phyloP scores from a whole-genome alignment of 306 rosid genomes.

The Clitoria ternatea region DNA sequence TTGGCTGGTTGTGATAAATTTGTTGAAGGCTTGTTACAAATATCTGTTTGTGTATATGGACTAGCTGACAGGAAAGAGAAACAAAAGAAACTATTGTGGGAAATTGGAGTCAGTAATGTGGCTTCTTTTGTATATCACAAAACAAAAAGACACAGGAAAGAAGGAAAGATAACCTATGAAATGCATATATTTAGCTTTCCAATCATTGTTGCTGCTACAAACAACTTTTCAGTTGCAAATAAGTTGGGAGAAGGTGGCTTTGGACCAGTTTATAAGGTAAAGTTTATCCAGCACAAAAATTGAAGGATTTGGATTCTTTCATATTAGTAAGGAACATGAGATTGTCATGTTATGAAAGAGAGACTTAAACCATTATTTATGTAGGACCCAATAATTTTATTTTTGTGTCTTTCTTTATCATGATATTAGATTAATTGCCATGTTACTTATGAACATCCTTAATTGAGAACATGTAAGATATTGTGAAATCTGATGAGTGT shows the following conservation, averaged over 20 bases:
- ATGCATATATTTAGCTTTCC: constrained; percentile 26
- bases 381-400: too few species aligned
- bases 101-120: constrained; percentile 16
- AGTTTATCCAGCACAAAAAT: neutral
- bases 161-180: neutral
- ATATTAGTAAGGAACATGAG: too few species aligned
- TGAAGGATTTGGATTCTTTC: too few species aligned
- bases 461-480: too few species aligned
- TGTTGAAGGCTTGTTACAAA: neutral
- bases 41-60: neutral
- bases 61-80: neutral
- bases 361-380: too few species aligned
- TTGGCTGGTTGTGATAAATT: too few species aligned
- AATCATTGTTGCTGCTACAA: constrained; percentile 25
- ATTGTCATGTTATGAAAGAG: too few species aligned
- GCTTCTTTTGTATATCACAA: neutral
- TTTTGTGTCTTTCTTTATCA: too few species aligned
- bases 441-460: too few species aligned
- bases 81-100: constrained; percentile 16
- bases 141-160: neutral
- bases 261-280: neutral
- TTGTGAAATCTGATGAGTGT: too few species aligned
- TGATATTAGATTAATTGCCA: too few species aligned
- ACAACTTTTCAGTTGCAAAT: constrained; percentile 26
- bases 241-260: constrained; percentile 7